Conservation (phyloP, 768 basidiomycete genomes). For the Cyclocybe cylindracea region DNA sequence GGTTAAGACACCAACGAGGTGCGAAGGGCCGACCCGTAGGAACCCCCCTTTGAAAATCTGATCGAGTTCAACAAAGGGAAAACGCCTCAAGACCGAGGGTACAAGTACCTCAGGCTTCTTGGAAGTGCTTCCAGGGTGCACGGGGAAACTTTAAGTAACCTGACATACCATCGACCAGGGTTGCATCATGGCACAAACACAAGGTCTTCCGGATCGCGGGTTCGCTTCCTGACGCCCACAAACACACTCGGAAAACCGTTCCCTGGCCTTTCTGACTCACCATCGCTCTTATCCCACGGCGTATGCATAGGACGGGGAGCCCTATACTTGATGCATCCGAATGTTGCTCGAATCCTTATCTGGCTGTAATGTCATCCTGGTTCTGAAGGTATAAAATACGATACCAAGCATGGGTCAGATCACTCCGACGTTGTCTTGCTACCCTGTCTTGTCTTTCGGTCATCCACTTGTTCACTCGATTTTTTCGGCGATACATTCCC, state of each 20-base stretch:
- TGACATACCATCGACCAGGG: slow-evolving; percentile 9
- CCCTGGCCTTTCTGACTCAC: slow-evolving; percentile 8
- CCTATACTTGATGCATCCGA: neutral
- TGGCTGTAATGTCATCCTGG: neutral
- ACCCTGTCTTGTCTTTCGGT: neutral
- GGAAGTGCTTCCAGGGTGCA: neutral
- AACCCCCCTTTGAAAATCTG: no score
- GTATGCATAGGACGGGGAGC: slow-evolving; percentile 1
- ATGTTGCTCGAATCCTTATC: neutral
- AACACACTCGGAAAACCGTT: neutral
- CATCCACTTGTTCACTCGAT: neutral
- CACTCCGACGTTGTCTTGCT: neutral
- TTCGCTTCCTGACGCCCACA: neutral
- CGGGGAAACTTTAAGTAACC: no score
- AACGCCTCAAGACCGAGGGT: neutral
- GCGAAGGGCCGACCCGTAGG: no score
- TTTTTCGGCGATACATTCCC: neutral
- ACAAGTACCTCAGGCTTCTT: neutral
- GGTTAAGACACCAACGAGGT: no score
- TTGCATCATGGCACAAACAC: slow-evolving; percentile 6
- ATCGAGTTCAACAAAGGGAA: no score
- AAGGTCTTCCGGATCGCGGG: neutral
- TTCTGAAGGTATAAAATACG: neutral
- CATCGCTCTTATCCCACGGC: slow-evolving; percentile 6
- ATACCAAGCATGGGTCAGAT: neutral